Evolutionary conservation across 1,284 basidiomycete species (phyloP).

Genomic region (Cystobasidium pallidum): DNA sequence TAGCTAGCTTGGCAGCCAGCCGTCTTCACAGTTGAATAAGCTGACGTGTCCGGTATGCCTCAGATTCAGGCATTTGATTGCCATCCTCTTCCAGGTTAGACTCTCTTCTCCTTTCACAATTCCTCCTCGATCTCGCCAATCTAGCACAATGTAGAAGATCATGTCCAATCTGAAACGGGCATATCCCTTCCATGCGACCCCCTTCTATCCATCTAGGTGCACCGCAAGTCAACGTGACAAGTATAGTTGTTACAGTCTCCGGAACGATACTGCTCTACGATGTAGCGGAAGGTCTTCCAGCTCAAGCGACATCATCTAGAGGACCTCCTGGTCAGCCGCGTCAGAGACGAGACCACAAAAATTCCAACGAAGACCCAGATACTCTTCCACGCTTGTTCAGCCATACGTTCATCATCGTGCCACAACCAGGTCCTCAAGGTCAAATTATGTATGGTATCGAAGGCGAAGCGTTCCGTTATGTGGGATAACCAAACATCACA

Average conservation of each 20-base stretch:
- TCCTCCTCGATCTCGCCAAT: no score
- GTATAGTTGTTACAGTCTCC: conserved; percentile 30
- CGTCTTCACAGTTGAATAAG: not conserved
- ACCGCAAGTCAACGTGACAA: conserved; percentile 11
- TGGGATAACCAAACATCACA: no score
- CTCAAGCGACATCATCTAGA: conserved; percentile 23
- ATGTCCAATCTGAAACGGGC: conserved; percentile 19
- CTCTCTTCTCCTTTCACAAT: conserved; percentile 16
- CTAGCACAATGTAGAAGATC: not conserved
- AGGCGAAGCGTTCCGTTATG: conserved; percentile 40
- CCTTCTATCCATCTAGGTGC: conserved; percentile 27
- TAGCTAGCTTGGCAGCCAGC: not conserved
- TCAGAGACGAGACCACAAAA: conserved; percentile 26
- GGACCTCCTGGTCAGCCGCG: conserved; percentile 27
- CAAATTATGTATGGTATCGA: conserved; percentile 26
- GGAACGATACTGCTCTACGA: conserved; percentile 39
- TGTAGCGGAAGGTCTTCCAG: conserved; percentile 35
- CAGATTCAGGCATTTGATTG: conserved; percentile 45
- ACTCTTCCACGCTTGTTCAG: conserved; percentile 36
- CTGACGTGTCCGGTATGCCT: not conserved
- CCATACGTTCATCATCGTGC: conserved; percentile 34
- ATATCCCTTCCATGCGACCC: conserved; percentile 1
- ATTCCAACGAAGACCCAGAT: conserved; percentile 23
- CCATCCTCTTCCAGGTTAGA: conserved; percentile 45
- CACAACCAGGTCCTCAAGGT: conserved; percentile 18